Conservation (phyloP, 2,329 filamentous ascomycete species). For the Colletotrichum endophyticum region DNA sequence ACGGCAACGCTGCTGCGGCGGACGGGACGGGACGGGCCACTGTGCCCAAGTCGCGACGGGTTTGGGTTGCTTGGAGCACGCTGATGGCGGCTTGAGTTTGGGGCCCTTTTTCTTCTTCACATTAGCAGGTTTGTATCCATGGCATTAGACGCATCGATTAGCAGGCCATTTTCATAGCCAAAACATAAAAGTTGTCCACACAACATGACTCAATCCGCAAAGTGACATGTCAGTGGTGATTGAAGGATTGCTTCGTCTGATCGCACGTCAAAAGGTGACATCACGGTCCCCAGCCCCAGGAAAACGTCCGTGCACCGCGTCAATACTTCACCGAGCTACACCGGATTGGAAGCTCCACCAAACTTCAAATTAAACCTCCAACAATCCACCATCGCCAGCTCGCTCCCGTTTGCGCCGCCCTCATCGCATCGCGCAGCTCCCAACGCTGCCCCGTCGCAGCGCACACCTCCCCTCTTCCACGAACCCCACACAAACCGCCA, state of each 20-base stretch:
- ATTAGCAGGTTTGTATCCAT: neutral
- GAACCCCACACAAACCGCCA: neutral
- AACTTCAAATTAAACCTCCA: neutral
- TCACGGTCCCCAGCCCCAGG: neutral
- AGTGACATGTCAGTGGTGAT: neutral
- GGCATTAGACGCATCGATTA: slow-evolving; percentile 9
- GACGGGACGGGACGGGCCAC: slow-evolving; percentile 39
- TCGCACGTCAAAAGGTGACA: slow-evolving; percentile 10
- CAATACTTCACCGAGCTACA: neutral
- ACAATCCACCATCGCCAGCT: neutral
- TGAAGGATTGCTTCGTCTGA: neutral
- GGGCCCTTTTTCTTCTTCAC: neutral
- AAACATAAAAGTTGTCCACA: neutral
- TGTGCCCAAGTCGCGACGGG: slow-evolving; percentile 48
- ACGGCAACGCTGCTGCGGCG: neutral
- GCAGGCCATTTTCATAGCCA: neutral
- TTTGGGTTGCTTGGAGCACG: slow-evolving; percentile 64
- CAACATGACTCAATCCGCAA: neutral
- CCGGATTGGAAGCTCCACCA: neutral
- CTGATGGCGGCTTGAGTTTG: slow-evolving; percentile 33
- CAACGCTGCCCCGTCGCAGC: neutral
- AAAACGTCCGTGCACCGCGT: neutral
- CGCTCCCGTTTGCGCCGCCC: neutral
- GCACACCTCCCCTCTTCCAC: neutral
- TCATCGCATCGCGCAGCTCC: neutral